Base-by-base conservation (phyloP, 176 grass and related monocot genomes). In the Elaeis guineensis region DNA sequence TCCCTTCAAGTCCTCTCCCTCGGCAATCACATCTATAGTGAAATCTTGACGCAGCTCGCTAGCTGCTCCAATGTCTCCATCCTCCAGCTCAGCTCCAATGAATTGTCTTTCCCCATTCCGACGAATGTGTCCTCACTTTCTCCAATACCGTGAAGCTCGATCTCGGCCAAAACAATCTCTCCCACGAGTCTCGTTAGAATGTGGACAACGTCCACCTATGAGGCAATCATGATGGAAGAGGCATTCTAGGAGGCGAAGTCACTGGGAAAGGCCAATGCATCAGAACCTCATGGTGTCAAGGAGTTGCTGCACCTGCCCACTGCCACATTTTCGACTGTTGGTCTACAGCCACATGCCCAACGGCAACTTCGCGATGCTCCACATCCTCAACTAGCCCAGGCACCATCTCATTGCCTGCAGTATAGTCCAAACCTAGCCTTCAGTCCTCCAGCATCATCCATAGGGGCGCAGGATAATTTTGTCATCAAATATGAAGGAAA, bases 261-360 rank as follows among this genome's bases (percentile, higher is more conserved):
- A 3, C 76, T 91, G 0, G 87, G 84, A 48, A 92, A 88, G 80
- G 87, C 92, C 69, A 98, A 92, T n/a, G 84, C 93, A 92, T 73
- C 79, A 84, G 17, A 98, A 98, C 19, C 76, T 98, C 3, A 98
- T 84, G 1, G 87, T 92, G n/a, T 81, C 89, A n/a, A 78, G 84
- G 0, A 84, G 93, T 39, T 98, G 92, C 72, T 92, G 92, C 16
- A 87, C 93, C 1, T 87, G 87, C 5, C 93, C 93, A 4, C 93
- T 87, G 2, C 93, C 93, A 0, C 81, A 98, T 71, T 84, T 98
- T 24, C 81, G 87, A 2, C 69, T 92, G 59, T 58, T 98, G 60
- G 77, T 98, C 23, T 98, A 85, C 19, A 87, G 89, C 59, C 92
- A 98, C 93, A 98, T 92, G 93, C 93, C 93, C 54, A 98, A 98